Base-by-base conservation (phyloP, 495 filamentous ascomycete species). In the Podospora anserina region DNA sequence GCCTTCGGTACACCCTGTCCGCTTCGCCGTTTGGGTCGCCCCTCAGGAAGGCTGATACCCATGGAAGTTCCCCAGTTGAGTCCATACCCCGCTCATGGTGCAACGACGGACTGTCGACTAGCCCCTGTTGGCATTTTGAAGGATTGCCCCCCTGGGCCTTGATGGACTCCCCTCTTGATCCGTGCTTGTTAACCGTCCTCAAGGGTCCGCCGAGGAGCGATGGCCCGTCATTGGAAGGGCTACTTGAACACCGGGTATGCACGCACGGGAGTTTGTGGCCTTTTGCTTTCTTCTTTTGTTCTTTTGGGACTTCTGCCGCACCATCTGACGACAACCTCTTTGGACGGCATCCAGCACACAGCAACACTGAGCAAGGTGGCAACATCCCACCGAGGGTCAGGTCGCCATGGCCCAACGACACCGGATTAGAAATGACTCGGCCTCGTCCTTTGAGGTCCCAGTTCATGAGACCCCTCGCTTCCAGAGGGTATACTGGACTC, bases 401-500 rank as follows among this genome's bases (percentile, higher is more conserved):
- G 30, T 27, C 44, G 15, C 39, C 6, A 71, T 64, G 63, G 39
- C 63, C 18, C 63, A 68, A 6, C 70, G 62, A 15, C 30, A 65
- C 23, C 64, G 62, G 18, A 19, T 66, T 5, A 49, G 39, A 49
- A 49, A 49, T 49, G 71, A 71, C 65, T 68, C 62, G 16, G 69
- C 57, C 32, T 70, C 69, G 61, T 70, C 72, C 55, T 76, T 78
- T 57, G 78, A 83, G 65, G 72, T 82, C 7, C 9, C 55, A 19
- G 82, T 82, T 26, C 79, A 81, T 18, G 71, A 73, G 30, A 79
- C 78, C 61, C 87, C 86, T 19, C 77, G 82, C 58, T 87, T 90
- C 68, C 83, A 87, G 70, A 76, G 82, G 54, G 88, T 89, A 56
- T 82, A 82, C 66, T 90, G 88, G 88, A 85, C 72, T 39, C 83